Conservation (phyloP, 2,329 filamentous ascomycete species). For the Aspergillus sp. region DNA sequence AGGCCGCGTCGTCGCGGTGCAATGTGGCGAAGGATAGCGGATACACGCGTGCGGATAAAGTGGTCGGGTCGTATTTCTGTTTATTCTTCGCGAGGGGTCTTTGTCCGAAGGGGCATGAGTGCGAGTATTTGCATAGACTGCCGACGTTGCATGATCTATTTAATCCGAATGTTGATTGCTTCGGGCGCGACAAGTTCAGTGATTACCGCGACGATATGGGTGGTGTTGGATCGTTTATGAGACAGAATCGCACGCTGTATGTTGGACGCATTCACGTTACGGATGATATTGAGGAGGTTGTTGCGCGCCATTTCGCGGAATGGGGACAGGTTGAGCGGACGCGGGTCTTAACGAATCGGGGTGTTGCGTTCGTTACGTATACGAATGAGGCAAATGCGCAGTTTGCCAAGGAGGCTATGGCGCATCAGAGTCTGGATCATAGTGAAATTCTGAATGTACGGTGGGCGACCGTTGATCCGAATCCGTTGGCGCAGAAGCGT, state of each 20-base stretch:
- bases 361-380: constrained; percentile 94
- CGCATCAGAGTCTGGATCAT: constrained; percentile 85
- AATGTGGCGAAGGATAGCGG: constrained; percentile 74
- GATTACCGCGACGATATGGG: constrained; percentile 98
- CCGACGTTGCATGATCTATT: constrained; percentile 83
- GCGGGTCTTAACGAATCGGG: constrained; percentile 78
- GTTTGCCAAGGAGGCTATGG: constrained; percentile 94
- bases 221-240: constrained; percentile 86
- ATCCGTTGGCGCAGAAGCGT: constrained; percentile 86
- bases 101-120: constrained; percentile 76
- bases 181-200: constrained; percentile 83
- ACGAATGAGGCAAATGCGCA: constrained; percentile 81
- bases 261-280: constrained; percentile 89
- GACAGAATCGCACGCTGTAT: constrained; percentile 90
- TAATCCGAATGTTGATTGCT: constrained; percentile 91
- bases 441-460: constrained; percentile 89
- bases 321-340: constrained; percentile 90
- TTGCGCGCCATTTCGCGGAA: constrained; percentile 90
- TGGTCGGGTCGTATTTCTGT: constrained; percentile 82
- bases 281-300: constrained; percentile 94
- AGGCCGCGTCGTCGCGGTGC: constrained; percentile 75
- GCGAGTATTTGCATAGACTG: constrained; percentile 85
- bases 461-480: constrained; percentile 95
- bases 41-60: constrained; percentile 69
- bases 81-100: constrained; percentile 76